Evolutionary conservation across 129 eudicot species (phyloP).

Genomic region (Glebionis coronaria): DNA sequence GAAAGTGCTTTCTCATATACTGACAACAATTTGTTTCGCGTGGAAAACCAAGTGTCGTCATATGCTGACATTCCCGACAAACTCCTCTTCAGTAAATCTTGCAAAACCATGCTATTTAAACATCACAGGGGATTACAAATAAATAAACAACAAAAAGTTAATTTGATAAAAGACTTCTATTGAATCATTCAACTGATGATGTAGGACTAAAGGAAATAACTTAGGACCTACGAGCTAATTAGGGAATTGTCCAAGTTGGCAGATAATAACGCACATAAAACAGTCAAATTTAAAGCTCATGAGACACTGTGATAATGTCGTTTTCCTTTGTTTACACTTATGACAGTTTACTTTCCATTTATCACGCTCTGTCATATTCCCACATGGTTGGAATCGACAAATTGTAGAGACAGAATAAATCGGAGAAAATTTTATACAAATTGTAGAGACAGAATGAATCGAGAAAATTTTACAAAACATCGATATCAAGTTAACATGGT

Average conservation of each 20-base stretch:
- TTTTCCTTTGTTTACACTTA: conserved; percentile 7
- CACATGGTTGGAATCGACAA: conserved; percentile 1
- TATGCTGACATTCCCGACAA: conserved; percentile 49
- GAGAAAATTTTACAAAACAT: neutral
- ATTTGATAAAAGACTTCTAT: conserved; percentile 4
- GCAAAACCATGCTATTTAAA: conserved; percentile 71
- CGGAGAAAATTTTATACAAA: neutral
- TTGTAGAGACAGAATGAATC: too few relatives aligned
- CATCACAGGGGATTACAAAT: conserved; percentile 38
- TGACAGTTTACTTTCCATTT: conserved; percentile 8
- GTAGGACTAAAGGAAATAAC: conserved; percentile 5
- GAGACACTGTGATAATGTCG: neutral
- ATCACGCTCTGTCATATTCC: neutral
- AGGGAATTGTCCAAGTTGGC: conserved; percentile 16
- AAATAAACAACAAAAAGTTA: conserved; percentile 22
- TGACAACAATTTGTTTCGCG: conserved; percentile 56
- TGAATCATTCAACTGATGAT: conserved; percentile 13
- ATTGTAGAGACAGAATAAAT: neutral
- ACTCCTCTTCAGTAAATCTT: conserved; percentile 76
- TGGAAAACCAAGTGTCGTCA: conserved; percentile 60
- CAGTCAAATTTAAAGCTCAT: neutral
- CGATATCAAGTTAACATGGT: neutral
- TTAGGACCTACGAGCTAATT: conserved; percentile 7
- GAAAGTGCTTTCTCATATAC: conserved; percentile 70
- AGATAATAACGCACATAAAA: neutral